These are phyloP conservation scores for Echium plantagineum DNA, from an alignment of 257 asterid species.

Conservation along the genomic window DNA sequence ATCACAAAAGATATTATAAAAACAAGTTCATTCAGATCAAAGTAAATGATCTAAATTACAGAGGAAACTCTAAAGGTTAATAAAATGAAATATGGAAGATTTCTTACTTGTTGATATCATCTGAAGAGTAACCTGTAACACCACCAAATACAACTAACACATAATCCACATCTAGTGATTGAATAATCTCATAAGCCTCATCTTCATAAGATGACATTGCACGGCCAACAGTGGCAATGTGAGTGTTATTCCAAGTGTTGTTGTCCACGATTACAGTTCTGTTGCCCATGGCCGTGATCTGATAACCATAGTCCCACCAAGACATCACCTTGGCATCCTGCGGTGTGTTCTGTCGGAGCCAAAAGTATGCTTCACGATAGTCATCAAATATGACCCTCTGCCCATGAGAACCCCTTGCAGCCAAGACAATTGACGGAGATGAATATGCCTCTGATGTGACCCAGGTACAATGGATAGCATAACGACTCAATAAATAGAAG, in stretches of 20 bases:
- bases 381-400: slow-evolving; percentile 88
- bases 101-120: slow-evolving; percentile 94
- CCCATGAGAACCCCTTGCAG: slow-evolving; percentile 97
- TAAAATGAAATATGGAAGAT: not conserved
- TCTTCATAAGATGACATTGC: slow-evolving; percentile 95
- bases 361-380: slow-evolving; percentile 91
- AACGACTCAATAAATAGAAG: slow-evolving; percentile 73
- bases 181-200: slow-evolving; percentile 95
- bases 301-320: slow-evolving; percentile 99
- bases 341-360: slow-evolving; percentile 76
- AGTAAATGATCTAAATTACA: not conserved
- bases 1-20: no score
- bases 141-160: slow-evolving; percentile 97
- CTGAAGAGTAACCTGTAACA: slow-evolving; percentile 94
- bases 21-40: not conserved
- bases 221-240: slow-evolving; percentile 98
- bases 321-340: slow-evolving; percentile 98
- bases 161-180: slow-evolving; percentile 86
- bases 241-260: slow-evolving; percentile 99
- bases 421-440: slow-evolving; percentile 93
- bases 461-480: slow-evolving; percentile 93
- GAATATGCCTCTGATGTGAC: slow-evolving; percentile 98
- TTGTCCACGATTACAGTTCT: slow-evolving; percentile 95
- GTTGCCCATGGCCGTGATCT: slow-evolving; percentile 97
- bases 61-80: not conserved